Evolutionary conservation across 306 rosid genomes (phyloP), one percentile per base, ranked within the genome.

Genomic region (Fagus crenata): DNA sequence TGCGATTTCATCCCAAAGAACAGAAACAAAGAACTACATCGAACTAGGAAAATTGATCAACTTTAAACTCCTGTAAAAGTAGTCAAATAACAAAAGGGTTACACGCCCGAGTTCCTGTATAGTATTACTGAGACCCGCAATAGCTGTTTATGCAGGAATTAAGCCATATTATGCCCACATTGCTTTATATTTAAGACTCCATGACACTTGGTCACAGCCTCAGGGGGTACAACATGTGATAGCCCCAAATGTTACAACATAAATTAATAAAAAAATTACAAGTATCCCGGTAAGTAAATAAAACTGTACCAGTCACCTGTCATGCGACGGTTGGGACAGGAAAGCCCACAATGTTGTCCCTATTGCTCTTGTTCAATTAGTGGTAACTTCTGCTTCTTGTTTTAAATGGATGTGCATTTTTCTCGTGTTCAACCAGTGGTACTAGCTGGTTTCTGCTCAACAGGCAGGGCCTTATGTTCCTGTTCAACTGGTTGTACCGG

Each of bases 341-440:
- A 2, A 71, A 5, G 86, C 35, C 32, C 58, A 78, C 14, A 64
- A 22, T 35, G 69, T 64, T 76, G 77, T 53, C 67, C 84, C 72
- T 18, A 74, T 53, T 77, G 80, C 77, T 84, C 84, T 56, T 49
- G 73, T 70, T 78, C 78, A 14, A 35, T 59, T 0, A 74, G 82
- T 28, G 4, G 55, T 75, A 64, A 64, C 76, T 72, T 74, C 46
- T 14, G 72, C 3, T 84, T 65, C 36, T 49, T 46, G 53, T 59
- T 49, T 22, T 6, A 75, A 31, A 56, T 9, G 7, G 33, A 15
- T 37, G 42, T 41, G 37, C 28, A 22, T 2, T 64, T 46, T 31
- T 39, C 41, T 46, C 55, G 72, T 67, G 54, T 53, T 59, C 64
- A 2, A 36, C 39, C 36, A 40, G 58, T 35, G 28, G 69, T 36